Conservation (phyloP, 148 eudicot species). For the Arctostaphylos glauca region DNA sequence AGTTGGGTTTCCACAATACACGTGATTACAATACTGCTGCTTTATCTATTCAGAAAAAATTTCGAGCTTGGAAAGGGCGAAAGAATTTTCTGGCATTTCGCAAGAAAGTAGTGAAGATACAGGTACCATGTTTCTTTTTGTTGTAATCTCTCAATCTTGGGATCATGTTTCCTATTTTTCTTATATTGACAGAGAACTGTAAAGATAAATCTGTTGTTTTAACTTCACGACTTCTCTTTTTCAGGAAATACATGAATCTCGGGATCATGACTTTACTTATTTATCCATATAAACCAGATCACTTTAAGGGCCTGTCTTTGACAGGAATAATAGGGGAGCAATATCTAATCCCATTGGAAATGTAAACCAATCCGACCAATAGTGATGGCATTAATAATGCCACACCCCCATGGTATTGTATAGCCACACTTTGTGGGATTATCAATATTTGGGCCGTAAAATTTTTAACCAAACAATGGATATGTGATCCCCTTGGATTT, state of each 20-base stretch:
- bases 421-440: too few species aligned
- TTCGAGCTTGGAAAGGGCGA: conserved; percentile 84
- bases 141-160: not conserved
- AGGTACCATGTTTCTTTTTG: conserved; percentile 42
- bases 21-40: conserved; percentile 73
- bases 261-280: not conserved
- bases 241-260: not conserved
- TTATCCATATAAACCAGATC: not conserved
- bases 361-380: too few species aligned
- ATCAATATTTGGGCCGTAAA: too few species aligned
- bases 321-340: too few species aligned
- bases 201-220: not conserved
- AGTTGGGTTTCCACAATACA: conserved; percentile 60
- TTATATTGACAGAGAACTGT: not conserved
- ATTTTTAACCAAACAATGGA: too few species aligned
- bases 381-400: too few species aligned
- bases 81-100: conserved; percentile 74
- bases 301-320: too few species aligned
- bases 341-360: too few species aligned
- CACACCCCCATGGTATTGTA: too few species aligned
- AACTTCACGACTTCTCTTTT: not conserved
- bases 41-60: conserved; percentile 87
- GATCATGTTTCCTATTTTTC: not conserved
- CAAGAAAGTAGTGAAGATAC: conserved; percentile 94
- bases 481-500: too few species aligned